Base-by-base conservation (phyloP, 768 basidiomycete genomes). In the Mycena olivaceomarginata region DNA sequence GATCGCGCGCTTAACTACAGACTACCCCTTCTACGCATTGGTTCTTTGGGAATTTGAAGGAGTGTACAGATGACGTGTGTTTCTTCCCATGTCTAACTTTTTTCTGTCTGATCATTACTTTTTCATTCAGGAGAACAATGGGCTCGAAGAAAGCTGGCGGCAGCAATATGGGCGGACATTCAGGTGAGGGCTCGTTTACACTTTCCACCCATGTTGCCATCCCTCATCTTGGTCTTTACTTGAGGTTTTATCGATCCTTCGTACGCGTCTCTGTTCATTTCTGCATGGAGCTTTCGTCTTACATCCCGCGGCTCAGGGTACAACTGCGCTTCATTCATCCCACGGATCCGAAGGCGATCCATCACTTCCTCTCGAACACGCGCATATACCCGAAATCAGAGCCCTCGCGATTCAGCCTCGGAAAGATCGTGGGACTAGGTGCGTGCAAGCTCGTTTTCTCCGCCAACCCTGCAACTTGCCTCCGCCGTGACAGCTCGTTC, bases 21-120 rank as follows among this genome's bases (percentile, higher is more conserved):
- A n/a, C n/a, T n/a, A 3, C 75, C 20, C n/a, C 20, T 22, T 76
- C 75, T 5, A 22, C 65, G 11, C 70, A 76, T 46, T 76, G 69
- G 64, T 62, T 76, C 57, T 67, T 41, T 31, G 75, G 70, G 8
- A 76, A 76, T 25, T 9, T 72, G 43, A 71, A 62, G 39, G 45
- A 72, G 40, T 12, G 67, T 10, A 41, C 60, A 20, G 51, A 67
- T 1, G 75, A 71, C 1, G 75, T 76, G 57, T 6, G 63, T 48
- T 2, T 12, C 43, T 45, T 45, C 43, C 12, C 11, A 18, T 40
- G 13, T 64, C 48, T 7, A 11, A 8, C 59, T 22, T 46, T 16
- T 46, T n/a, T 7, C 9, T 9, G 4, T n/a, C 40, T 5, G 10
- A n/a, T 13, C 43, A 37, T 12, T 13, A 5, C 43, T n/a, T 39